Percentiles rank a stretch among this genome's conserved stretches.
These are phyloP conservation scores for Gynostemma pentaphyllum DNA, from an alignment of 306 rosid genomes.

Conservation along the genomic window DNA sequence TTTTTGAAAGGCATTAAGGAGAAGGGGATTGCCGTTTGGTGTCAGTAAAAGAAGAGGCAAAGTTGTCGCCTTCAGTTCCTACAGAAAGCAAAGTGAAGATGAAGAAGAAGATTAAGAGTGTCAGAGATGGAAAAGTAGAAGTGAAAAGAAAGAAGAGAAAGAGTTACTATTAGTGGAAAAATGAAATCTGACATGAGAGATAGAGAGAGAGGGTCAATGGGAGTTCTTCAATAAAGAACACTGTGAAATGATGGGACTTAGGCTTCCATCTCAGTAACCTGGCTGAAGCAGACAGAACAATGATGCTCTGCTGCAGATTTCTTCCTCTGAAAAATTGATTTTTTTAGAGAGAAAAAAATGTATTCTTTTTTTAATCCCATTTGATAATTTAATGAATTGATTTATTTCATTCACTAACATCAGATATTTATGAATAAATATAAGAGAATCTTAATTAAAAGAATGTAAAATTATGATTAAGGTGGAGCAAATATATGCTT, in stretches of 20 bases:
- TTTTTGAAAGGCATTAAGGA: neutral
- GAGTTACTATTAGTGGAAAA: conserved; percentile 3
- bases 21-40: neutral
- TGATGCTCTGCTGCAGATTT: neutral
- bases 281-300: conserved; percentile 10
- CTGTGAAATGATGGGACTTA: conserved; percentile 12
- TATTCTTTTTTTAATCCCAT: neutral
- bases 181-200: too few species aligned
- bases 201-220: too few species aligned
- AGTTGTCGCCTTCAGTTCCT: neutral
- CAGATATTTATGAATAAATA: too few species aligned
- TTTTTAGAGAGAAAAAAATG: neutral
- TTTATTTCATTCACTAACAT: too few species aligned
- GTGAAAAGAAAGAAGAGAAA: conserved; percentile 1
- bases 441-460: too few species aligned
- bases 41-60: neutral
- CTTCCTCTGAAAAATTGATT: neutral
- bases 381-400: too few species aligned
- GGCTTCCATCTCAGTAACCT: conserved; percentile 7
- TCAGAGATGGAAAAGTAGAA: neutral
- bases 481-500: too few species aligned
- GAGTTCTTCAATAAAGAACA: neutral
- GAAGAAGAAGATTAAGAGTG: too few species aligned
- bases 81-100: neutral
- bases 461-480: too few species aligned